Base-by-base conservation (phyloP, 2,329 filamentous ascomycete species). In the Fusarium xylarioides region DNA sequence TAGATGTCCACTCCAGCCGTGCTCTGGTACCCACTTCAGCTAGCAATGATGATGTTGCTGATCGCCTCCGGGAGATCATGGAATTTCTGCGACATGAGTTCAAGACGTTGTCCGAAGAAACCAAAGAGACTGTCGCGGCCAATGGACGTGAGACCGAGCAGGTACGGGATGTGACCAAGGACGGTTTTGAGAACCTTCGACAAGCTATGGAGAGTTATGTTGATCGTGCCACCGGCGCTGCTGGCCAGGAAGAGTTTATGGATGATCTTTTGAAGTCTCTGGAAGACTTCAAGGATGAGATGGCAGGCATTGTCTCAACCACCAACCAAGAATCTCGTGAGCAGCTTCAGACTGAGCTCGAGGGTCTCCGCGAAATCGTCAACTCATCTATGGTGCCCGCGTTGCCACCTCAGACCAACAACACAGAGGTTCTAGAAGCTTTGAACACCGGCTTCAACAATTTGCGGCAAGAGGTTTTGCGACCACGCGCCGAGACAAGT, bases 141-240 rank as follows among this genome's bases (percentile, higher is more conserved):
- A 93, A 91, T 75, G 93, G 92, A 44, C 89, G 91, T 65, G 94
- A 96, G 79, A 95, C 94, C 0, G 95, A 97, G 80, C 94, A 97
- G 80, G 91, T 97, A 18, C 86, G 98, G 9, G 93, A 96, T 80
- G 93, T 94, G 2, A 91, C 97, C 47, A 95, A 94, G 75, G 94
- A 97, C 79, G 95, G 95, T 1, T 87, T 97, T 19, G 94, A 97
- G 74, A 91, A 90, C 74, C 88, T 98, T 11, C 91, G 94, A 16
- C 84, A 86, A 18, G 93, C 97, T 66, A 93, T 98, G 61, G 94
- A 97, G 75, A 86, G 85, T 47, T 97, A 97, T 74, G 91, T 96
- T 65, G 91, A 95, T 76, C 91, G 90, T 52, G 89, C 91, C 12
- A 87, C 90, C 21, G 92, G 92, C 67, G 87, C 89, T 3, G 87